These are phyloP conservation scores for Monascus purpureus DNA, from an alignment of 495 filamentous ascomycete species.

Conservation along the genomic window DNA sequence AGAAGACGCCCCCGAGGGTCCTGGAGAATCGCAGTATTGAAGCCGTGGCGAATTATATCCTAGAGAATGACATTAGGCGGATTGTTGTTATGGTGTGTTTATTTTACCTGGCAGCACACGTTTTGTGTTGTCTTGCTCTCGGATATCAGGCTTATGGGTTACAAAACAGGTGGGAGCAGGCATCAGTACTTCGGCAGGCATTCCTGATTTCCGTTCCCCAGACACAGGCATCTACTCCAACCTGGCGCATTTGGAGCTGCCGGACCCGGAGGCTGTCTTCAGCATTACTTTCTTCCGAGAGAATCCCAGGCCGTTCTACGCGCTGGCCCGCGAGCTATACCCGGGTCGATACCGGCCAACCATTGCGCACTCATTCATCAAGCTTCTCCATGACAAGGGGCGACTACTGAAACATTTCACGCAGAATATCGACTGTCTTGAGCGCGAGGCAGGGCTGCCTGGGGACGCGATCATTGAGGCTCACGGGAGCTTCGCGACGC, in stretches of 20 bases:
- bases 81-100: constrained; percentile 62
- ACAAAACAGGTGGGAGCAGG: constrained; percentile 31
- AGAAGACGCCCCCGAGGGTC: too few relatives aligned
- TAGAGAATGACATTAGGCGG: constrained; percentile 45
- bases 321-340: constrained; percentile 78
- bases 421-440: constrained; percentile 94
- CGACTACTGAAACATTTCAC: constrained; percentile 80
- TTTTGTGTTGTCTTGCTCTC: too few relatives aligned
- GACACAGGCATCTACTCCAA: constrained; percentile 63
- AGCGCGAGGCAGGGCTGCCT: constrained; percentile 76
- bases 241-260: constrained; percentile 66
- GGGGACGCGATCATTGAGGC: constrained; percentile 76
- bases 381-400: constrained; percentile 57
- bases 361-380: constrained; percentile 67
- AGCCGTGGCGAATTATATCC: constrained; percentile 64
- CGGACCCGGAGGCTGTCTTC: constrained; percentile 65
- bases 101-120: too few relatives aligned
- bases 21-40: constrained; percentile 52
- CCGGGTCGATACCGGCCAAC: constrained; percentile 86
- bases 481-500: constrained; percentile 84
- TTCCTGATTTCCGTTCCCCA: constrained; percentile 60
- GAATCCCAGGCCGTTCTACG: constrained; percentile 85
- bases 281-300: constrained; percentile 69
- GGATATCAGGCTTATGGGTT: not conserved
- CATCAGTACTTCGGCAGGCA: constrained; percentile 73